These are phyloP conservation scores for Suillus clintonianus DNA, from an alignment of 768 basidiomycete genomes.

Conservation along the genomic window DNA sequence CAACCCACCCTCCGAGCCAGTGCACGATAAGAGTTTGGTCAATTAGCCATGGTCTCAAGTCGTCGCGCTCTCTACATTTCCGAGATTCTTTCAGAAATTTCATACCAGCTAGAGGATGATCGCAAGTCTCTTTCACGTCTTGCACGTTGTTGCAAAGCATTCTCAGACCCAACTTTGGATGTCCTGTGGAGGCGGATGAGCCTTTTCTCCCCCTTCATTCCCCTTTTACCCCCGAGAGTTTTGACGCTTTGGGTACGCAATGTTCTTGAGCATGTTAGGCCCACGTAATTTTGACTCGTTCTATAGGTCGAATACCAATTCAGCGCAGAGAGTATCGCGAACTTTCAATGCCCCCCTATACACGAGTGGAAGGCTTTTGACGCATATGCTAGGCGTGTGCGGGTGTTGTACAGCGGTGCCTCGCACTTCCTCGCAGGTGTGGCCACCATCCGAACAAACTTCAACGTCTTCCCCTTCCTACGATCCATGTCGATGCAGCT, in stretches of 20 bases:
- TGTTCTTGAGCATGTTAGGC: not conserved
- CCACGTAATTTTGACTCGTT: not conserved
- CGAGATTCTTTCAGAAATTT: conserved; percentile 15
- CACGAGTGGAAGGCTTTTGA: conserved; percentile 18
- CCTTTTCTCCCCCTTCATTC: conserved; percentile 15
- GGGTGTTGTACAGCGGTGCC: not conserved
- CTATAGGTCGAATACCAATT: not conserved
- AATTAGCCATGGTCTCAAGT: not conserved
- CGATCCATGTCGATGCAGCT: conserved; percentile 13
- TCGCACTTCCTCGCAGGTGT: conserved; percentile 19
- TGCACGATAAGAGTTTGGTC: not conserved
- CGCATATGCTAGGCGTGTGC: conserved; percentile 18
- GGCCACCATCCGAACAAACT: conserved; percentile 10
- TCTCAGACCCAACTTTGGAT: conserved; percentile 15
- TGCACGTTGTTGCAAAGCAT: conserved; percentile 12
- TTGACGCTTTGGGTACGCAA: conserved; percentile 14
- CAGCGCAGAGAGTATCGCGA: conserved; percentile 2
- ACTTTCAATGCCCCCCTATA: conserved; percentile 13
- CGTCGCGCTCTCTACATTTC: conserved; percentile 12
- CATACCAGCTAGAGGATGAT: conserved; percentile 14
- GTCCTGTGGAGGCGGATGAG: conserved; percentile 21
- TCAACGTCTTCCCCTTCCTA: conserved; percentile 15
- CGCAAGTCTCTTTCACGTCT: conserved; percentile 8
- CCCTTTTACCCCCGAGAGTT: conserved; percentile 12
- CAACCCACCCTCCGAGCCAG: not conserved